A percentile compares a stretch with the other conserved stretches of the same genome.
phyloP scores from a whole-genome alignment of 2,329 filamentous ascomycete species.

The Chaetothyriales sp. region DNA sequence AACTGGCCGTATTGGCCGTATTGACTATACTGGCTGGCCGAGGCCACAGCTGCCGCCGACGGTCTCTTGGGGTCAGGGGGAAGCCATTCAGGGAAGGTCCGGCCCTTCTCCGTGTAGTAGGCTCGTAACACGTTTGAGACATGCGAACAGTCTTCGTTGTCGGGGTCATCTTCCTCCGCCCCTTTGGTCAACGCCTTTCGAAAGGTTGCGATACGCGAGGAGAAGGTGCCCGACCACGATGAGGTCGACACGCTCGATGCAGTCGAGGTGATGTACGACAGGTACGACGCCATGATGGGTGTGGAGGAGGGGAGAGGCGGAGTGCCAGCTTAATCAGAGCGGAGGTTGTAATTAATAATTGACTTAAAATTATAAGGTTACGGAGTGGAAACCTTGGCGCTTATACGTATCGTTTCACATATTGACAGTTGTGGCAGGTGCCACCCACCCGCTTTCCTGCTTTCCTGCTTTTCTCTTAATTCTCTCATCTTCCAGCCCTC shows the following conservation, averaged over 20 bases:
- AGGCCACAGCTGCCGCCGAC: conserved; percentile 24
- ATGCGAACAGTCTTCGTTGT: conserved; percentile 71
- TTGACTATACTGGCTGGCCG: conserved; percentile 42
- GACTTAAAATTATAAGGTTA: too few relatives aligned
- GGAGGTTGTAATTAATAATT: too few relatives aligned
- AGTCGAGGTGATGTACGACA: conserved; percentile 14
- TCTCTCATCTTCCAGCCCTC: neutral
- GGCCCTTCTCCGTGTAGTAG: conserved; percentile 83
- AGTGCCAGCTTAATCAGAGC: neutral
- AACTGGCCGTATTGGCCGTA: conserved; percentile 20
- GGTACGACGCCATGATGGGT: conserved; percentile 11
- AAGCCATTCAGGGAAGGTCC: conserved; percentile 70
- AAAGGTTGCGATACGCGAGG: conserved; percentile 46
- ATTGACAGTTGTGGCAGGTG: too few relatives aligned
- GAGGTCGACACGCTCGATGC: conserved; percentile 3
- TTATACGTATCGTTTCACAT: too few relatives aligned
- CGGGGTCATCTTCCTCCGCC: conserved; percentile 46
- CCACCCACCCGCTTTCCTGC: too few relatives aligned
- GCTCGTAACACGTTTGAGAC: conserved; percentile 82
- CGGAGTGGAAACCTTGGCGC: too few relatives aligned
- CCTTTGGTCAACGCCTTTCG: conserved; percentile 55
- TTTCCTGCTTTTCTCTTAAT: too few relatives aligned
- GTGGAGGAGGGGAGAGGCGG: too few relatives aligned
- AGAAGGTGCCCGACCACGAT: conserved; percentile 37
- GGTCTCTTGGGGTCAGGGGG: conserved; percentile 73